phyloP scores from a whole-genome alignment of 73 alveolate species.

The Breviolum minutum region DNA sequence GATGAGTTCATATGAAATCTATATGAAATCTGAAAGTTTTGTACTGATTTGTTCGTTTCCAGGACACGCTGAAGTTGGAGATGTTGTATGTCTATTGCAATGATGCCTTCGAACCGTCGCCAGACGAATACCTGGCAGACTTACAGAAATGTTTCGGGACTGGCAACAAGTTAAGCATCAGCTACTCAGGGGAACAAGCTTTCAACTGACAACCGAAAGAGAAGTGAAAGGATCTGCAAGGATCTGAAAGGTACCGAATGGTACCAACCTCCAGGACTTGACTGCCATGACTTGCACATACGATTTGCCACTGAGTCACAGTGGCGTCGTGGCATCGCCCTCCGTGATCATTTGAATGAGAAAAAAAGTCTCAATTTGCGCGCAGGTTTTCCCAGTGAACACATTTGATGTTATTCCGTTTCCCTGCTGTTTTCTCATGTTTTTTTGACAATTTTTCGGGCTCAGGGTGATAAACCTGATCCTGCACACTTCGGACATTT shows the following conservation, averaged over 20 bases:
- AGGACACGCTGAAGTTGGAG: slow-evolving; percentile 59
- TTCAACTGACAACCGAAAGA: not conserved
- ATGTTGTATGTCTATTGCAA: slow-evolving; percentile 54
- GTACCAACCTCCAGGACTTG: no score
- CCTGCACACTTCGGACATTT: slow-evolving; percentile 85
- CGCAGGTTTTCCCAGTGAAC: no score
- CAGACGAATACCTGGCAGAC: slow-evolving; percentile 58
- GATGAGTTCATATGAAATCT: not conserved
- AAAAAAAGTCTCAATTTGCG: no score
- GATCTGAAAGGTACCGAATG: no score
- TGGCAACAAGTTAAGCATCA: slow-evolving; percentile 45
- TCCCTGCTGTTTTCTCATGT: no score
- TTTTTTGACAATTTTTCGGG: no score
- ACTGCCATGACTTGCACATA: no score
- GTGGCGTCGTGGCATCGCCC: no score
- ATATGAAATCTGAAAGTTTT: not conserved
- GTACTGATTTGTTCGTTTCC: not conserved
- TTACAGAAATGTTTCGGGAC: slow-evolving; percentile 54
- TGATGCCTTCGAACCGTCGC: slow-evolving; percentile 82
- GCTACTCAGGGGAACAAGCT: slow-evolving; percentile 69
- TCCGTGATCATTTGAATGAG: no score
- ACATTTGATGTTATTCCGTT: no score
- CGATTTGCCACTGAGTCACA: no score
- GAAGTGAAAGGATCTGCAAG: not conserved
- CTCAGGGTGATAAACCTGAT: slow-evolving; percentile 60